These are phyloP conservation scores for Basidiobolus meristosporus DNA, from an alignment of 371 early-diverging fungal genomes.

Conservation along the genomic window DNA sequence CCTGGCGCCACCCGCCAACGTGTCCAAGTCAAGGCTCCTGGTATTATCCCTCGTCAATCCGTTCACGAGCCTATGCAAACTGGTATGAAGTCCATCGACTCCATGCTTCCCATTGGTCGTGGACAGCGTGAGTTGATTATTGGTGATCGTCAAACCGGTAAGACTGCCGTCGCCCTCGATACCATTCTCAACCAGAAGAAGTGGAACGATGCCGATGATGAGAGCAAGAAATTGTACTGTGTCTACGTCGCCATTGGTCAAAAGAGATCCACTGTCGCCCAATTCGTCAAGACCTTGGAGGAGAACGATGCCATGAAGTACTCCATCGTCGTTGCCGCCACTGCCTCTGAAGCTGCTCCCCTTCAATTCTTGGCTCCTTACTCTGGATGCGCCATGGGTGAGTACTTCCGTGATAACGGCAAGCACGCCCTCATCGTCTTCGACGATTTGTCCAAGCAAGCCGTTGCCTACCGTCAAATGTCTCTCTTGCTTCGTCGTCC, in stretches of 20 bases:
- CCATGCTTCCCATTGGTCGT: too few relatives aligned
- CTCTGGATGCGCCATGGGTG: conserved; percentile 90
- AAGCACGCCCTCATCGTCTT: too few relatives aligned
- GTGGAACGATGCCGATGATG: conserved; percentile 76
- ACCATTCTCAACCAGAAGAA: conserved; percentile 92
- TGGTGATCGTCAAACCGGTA: too few relatives aligned
- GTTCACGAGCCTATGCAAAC: conserved; percentile 96
- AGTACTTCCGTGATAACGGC: conserved; percentile 95
- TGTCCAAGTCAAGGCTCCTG: too few relatives aligned
- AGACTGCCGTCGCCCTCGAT: too few relatives aligned
- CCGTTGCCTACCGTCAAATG: too few relatives aligned
- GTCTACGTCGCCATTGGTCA: conserved; percentile 94
- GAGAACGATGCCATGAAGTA: conserved; percentile 80
- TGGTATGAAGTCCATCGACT: conserved; percentile 94
- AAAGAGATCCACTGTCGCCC: conserved; percentile 93
- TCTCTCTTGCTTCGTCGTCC: too few relatives aligned
- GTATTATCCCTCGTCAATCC: conserved; percentile 91
- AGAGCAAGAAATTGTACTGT: conserved; percentile 87
- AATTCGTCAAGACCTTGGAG: conserved; percentile 89
- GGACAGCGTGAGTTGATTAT: too few relatives aligned
- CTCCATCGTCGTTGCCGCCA: conserved; percentile 87
- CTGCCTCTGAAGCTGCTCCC: too few relatives aligned
- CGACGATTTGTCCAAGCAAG: too few relatives aligned
- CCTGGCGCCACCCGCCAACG: conserved; percentile 54
- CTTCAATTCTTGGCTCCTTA: conserved; percentile 92